Percentiles rank a stretch among this genome's conserved stretches.
phyloP scores from a whole-genome alignment of 257 asterid species.

The Rhazya stricta region DNA sequence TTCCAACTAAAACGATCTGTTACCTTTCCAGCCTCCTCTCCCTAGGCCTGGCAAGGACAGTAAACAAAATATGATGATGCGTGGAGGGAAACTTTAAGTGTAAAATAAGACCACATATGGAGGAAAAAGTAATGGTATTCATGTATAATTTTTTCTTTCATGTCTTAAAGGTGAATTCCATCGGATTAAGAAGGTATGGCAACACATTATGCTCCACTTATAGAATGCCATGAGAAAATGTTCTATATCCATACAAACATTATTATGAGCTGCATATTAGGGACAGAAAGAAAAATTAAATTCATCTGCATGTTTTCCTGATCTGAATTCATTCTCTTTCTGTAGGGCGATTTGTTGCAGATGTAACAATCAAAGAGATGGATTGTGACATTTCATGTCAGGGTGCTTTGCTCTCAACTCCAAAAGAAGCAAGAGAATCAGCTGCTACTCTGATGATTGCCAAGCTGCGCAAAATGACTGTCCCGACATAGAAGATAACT shows the following conservation, averaged over 20 bases:
- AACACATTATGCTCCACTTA: no score
- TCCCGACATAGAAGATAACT: background rate
- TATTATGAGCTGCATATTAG: no score
- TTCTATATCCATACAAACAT: no score
- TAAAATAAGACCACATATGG: background rate
- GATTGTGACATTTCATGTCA: slow-evolving; percentile 19
- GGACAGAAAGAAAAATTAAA: background rate
- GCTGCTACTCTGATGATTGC: slow-evolving; percentile 42
- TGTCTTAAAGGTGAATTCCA: no score
- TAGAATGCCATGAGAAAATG: no score
- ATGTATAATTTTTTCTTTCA: no score
- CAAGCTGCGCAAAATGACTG: slow-evolving; percentile 1
- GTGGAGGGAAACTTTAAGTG: no score
- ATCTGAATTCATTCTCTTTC: background rate
- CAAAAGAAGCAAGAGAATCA: slow-evolving; percentile 41
- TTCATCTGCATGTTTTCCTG: background rate
- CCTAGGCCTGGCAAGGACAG: background rate
- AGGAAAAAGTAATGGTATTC: no score
- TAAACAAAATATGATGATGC: no score
- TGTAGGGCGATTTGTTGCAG: slow-evolving; percentile 37
- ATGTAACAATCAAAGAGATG: slow-evolving; percentile 24
- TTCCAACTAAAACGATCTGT: no score
- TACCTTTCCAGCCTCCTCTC: no score
- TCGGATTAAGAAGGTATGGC: no score
- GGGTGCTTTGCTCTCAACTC: slow-evolving; percentile 28